Base-by-base conservation (phyloP, 495 filamentous ascomycete genomes). In the Staphylotrichum longicolle region DNA sequence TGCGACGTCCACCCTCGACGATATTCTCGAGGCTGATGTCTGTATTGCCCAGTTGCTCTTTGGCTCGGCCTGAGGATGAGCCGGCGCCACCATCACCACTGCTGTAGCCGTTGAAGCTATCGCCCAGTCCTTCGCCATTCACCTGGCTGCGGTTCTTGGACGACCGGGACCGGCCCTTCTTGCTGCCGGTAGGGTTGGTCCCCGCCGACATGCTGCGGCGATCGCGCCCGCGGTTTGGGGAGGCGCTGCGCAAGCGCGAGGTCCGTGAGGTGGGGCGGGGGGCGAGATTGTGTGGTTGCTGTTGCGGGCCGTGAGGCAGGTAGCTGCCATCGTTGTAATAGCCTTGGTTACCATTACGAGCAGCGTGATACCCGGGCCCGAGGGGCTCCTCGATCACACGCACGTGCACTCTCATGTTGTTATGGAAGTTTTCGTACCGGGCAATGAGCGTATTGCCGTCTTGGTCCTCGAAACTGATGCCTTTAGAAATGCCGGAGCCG, bases 1-100 rank as follows among this genome's bases (percentile, higher is more conserved):
- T 97, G 64, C 94, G 85, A 74, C 94, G 86, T 64, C 91, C 91
- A 68, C 95, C 94, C 75, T 98, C 93, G 58, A 98, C 88, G 75
- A 98, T 98, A 69, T 98, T 98, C 60, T 96, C 91, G 64, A 96
- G 83, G 73, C 93, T 97, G 69, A 98, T 98, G 60, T 98, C 94
- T 4, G 94, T 92, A 70, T 90, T 95, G n/a, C 87, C 90, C 60
- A 95, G 80, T 54, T 88, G 86, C 68, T 97, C 92, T 69, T 86
- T 90, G 63, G 84, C 80, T 66, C 85, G 88, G 62, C 87, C 86
- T 57, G 89, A 89, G 12, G 86, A 82, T 54, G 89, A 91, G 52
- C 82, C 87, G 46, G 86, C 83, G 37, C 85, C 89, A 63, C 84
- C 86, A 62, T 95, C 91, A 60, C 87, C 91, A 72, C 90, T 91